phyloP scores from a whole-genome alignment of 495 filamentous ascomycete genomes.

The Xylaria palmicola region DNA sequence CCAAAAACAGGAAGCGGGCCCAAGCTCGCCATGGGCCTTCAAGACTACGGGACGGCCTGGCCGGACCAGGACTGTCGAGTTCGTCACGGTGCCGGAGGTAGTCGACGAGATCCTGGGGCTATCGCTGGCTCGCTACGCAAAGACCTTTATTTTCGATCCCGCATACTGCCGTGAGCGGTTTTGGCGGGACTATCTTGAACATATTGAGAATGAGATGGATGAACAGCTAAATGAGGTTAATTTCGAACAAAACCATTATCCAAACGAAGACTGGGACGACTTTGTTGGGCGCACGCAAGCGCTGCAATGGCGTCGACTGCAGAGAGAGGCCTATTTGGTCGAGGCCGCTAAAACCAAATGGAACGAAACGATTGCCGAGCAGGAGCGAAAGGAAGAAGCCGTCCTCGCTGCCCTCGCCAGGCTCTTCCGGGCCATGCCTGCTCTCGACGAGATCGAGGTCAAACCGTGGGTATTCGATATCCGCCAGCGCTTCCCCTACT shows the following conservation, averaged over 20 bases:
- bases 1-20: not conserved
- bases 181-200: slow-evolving; percentile 1
- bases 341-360: not conserved
- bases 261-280: not conserved
- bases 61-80: slow-evolving; percentile 5
- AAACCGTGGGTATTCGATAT: slow-evolving; percentile 5
- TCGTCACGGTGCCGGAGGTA: not conserved
- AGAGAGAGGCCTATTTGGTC: not conserved
- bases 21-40: not conserved
- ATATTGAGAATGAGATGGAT: not conserved
- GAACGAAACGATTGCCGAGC: not conserved
- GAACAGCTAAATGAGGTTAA: slow-evolving; percentile 6
- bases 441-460: not conserved
- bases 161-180: slow-evolving; percentile 7
- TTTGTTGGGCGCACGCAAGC: not conserved
- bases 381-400: not conserved
- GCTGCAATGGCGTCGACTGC: not conserved
- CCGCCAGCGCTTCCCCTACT: not conserved
- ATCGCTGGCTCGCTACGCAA: slow-evolving; percentile 1
- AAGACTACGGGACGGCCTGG: not conserved
- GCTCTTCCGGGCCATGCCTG: not conserved
- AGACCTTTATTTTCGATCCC: slow-evolving; percentile 8
- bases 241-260: not conserved
- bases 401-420: not conserved
- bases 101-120: not conserved